Conservation (phyloP, 352 stramenopile genomes). For the Phytophthora ohioensis region DNA sequence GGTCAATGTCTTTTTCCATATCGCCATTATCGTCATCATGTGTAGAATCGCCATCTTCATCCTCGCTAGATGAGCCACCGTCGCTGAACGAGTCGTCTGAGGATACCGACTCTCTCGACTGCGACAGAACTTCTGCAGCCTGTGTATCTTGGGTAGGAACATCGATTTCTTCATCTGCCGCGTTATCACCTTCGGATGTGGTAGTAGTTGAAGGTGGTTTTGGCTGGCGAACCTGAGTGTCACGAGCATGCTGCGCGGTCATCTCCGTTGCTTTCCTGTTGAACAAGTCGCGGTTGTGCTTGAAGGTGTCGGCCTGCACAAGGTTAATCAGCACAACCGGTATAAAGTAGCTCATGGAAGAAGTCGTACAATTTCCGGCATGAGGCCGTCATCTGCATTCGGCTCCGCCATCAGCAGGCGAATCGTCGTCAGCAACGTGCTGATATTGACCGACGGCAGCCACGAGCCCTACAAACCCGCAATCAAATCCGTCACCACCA, state of each 20-base stretch:
- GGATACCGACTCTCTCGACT: constrained; percentile 21
- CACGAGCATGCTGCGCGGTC: constrained; percentile 59
- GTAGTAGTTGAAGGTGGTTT: constrained; percentile 5
- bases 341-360: background rate
- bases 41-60: constrained; percentile 25
- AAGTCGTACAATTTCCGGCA: constrained; percentile 86
- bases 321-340: background rate
- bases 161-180: constrained; percentile 13
- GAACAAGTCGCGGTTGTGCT: constrained; percentile 80
- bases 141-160: constrained; percentile 30
- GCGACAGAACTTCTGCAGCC: constrained; percentile 16
- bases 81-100: constrained; percentile 62
- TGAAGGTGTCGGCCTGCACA: constrained; percentile 77
- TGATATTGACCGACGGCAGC: constrained; percentile 93
- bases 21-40: constrained; percentile 11
- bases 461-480: constrained; percentile 73
- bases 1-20: constrained; percentile 7
- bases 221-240: constrained; percentile 12
- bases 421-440: constrained; percentile 91
- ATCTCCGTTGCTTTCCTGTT: constrained; percentile 71
- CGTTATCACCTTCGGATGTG: background rate
- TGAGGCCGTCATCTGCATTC: constrained; percentile 92
- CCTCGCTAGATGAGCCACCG: constrained; percentile 52
- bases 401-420: constrained; percentile 91
- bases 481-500: constrained; percentile 19